Conservation (phyloP, 23 red algal genomes). For the Pyropia yezoensis region DNA sequence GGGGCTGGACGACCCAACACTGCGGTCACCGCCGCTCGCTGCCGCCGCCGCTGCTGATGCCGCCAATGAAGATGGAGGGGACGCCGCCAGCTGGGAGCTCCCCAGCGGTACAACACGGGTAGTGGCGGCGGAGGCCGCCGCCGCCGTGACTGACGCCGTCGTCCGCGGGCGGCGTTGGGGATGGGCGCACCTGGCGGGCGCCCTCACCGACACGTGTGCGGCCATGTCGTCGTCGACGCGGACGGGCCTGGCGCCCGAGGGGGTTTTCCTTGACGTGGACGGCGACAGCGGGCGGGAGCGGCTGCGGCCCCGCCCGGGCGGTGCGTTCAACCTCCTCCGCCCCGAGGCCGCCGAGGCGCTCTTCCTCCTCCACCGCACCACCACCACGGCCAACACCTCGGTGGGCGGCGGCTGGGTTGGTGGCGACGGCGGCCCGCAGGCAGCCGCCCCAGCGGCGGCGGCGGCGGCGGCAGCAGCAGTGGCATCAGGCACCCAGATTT, state of each 20-base stretch:
- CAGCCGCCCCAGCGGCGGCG: too few species aligned
- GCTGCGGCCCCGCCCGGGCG: slow-evolving; percentile 6
- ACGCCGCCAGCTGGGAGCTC: too few species aligned
- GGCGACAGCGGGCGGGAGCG: slow-evolving; percentile 1
- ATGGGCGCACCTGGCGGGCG: slow-evolving; percentile 19
- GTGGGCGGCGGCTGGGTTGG: slow-evolving; percentile 19
- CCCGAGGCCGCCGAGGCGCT: slow-evolving; percentile 72
- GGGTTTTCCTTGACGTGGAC: slow-evolving; percentile 8
- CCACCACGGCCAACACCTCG: slow-evolving; percentile 13
- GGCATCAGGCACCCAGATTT: slow-evolving; percentile 2
- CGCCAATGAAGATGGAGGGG: too few species aligned
- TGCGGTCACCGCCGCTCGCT: too few species aligned
- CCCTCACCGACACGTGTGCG: slow-evolving; percentile 35
- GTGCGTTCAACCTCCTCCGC: slow-evolving; percentile 13
- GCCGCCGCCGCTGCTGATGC: too few species aligned
- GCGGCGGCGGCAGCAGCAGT: slow-evolving; percentile 6
- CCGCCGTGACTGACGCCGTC: too few species aligned
- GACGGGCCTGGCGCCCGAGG: slow-evolving; percentile 45
- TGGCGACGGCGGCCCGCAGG: slow-evolving; percentile 1
- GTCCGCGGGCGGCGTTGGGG: too few species aligned
- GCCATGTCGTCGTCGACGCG: slow-evolving; percentile 33
- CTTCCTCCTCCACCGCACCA: slow-evolving; percentile 40
- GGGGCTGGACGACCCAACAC: slow-evolving; percentile 7
- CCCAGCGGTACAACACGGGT: too few species aligned
- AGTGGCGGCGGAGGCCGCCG: too few species aligned